A percentile compares a stretch with the other conserved stretches of the same genome.
phyloP scores from a whole-genome alignment of 495 filamentous ascomycete genomes.

The Trichoderma erinaceum region DNA sequence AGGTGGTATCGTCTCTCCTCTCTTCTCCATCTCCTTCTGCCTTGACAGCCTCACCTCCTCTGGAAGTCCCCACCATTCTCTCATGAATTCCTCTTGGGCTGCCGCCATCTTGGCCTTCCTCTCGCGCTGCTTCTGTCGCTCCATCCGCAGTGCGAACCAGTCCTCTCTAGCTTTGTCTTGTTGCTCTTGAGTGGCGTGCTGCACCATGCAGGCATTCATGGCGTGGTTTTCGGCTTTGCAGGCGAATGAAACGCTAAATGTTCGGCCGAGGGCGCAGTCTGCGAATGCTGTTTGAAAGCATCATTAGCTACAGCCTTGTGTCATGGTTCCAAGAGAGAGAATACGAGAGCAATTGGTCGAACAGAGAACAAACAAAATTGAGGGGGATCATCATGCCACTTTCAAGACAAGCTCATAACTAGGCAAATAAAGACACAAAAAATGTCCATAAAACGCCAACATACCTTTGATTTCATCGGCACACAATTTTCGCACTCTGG shows the following conservation, averaged over 20 bases:
- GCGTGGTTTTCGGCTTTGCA: constrained; percentile 70
- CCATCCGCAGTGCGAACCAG: constrained; percentile 73
- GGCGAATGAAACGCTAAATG: constrained; percentile 75
- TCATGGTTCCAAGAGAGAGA: neutral
- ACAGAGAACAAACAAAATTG: neutral
- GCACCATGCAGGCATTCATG: constrained; percentile 93
- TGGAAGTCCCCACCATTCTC: constrained; percentile 56
- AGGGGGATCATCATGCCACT: constrained; percentile 16
- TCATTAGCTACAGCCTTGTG: neutral
- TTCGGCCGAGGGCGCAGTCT: constrained; percentile 77
- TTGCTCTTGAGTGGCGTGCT: constrained; percentile 74
- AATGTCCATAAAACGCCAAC: constrained; percentile 17
- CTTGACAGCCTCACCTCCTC: constrained; percentile 39
- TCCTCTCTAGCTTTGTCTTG: constrained; percentile 86
- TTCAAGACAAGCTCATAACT: neutral
- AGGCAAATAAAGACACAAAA: neutral
- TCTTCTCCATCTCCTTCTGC: constrained; percentile 35
- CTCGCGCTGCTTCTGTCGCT: constrained; percentile 58
- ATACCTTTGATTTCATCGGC: constrained; percentile 80
- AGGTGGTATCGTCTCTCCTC: constrained; percentile 12
- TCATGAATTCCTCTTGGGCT: constrained; percentile 51
- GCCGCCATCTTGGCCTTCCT: constrained; percentile 49
- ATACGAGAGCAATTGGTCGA: neutral
- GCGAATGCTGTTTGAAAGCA: constrained; percentile 60
- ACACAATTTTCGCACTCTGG: constrained; percentile 72